Conservation (phyloP, 192 early-diverging fungal species). For the Gonapodya prolifera region DNA sequence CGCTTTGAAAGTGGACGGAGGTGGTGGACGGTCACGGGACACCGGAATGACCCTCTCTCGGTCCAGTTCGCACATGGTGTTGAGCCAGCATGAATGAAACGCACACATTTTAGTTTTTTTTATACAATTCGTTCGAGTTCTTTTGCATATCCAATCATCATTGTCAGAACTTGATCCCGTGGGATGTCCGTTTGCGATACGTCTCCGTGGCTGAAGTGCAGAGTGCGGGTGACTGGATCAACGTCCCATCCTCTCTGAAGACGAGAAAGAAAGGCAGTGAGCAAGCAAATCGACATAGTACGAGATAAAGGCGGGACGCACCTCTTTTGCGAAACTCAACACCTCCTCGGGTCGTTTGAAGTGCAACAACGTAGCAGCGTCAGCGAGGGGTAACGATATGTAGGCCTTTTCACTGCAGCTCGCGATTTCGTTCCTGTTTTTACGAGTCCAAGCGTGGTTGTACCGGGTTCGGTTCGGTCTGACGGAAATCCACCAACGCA, state of each 20-base stretch:
- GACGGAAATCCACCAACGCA: slow-evolving; percentile 13
- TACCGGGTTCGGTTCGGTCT: neutral
- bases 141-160: slow-evolving; percentile 75
- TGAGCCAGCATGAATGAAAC: too few species aligned
- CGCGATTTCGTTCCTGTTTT: slow-evolving; percentile 77
- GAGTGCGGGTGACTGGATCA: slow-evolving; percentile 61
- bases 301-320: slow-evolving; percentile 15
- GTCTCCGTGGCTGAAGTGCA: slow-evolving; percentile 61
- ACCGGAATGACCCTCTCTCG: neutral
- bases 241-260: slow-evolving; percentile 66
- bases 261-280: neutral
- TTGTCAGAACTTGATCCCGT: slow-evolving; percentile 66
- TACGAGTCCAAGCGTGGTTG: neutral
- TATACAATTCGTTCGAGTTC: slow-evolving; percentile 96
- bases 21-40: too few species aligned
- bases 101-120: slow-evolving; percentile 4
- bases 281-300: neutral
- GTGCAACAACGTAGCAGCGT: slow-evolving; percentile 86
- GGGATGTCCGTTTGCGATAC: slow-evolving; percentile 59
- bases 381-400: slow-evolving; percentile 60
- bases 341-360: slow-evolving; percentile 74
- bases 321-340: slow-evolving; percentile 72
- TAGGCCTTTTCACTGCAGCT: slow-evolving; percentile 95
- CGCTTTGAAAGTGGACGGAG: too few species aligned
- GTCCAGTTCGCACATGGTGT: neutral